phyloP scores from a whole-genome alignment of 2,329 filamentous ascomycete genomes.

The Domatiomyces globalis region DNA sequence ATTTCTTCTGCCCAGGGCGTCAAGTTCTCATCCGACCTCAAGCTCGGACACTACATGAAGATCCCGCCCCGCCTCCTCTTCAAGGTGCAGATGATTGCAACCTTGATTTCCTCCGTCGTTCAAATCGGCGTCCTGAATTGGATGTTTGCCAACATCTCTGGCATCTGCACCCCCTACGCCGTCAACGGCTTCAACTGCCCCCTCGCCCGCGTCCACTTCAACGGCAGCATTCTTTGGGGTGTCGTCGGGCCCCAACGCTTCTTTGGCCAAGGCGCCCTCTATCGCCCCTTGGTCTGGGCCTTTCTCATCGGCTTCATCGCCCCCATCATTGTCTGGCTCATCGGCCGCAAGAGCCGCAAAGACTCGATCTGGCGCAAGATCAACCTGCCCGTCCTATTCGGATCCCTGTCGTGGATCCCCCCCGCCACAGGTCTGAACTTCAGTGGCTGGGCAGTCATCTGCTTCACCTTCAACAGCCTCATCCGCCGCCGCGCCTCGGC shows the following conservation, averaged over 20 bases:
- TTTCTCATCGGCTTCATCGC: conserved; percentile 64
- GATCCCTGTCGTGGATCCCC: conserved; percentile 72
- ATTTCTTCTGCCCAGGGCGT: conserved; percentile 79
- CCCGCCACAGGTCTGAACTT: conserved; percentile 77
- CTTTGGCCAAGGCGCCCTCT: conserved; percentile 62
- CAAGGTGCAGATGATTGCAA: conserved; percentile 44
- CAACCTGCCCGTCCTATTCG: conserved; percentile 71
- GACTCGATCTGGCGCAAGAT: conserved; percentile 57
- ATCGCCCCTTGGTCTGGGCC: conserved; percentile 64
- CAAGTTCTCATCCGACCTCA: conserved; percentile 77
- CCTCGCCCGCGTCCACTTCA: conserved; percentile 77
- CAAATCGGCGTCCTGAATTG: conserved; percentile 79
- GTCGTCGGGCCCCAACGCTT: conserved; percentile 72
- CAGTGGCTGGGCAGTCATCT: conserved; percentile 72
- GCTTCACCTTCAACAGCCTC: conserved; percentile 65
- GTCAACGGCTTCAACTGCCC: conserved; percentile 80
- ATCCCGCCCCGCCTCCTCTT: conserved; percentile 49
- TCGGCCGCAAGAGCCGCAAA: conserved; percentile 43
- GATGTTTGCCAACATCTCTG: conserved; percentile 68
- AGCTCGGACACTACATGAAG: conserved; percentile 53
- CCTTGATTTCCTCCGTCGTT: conserved; percentile 57
- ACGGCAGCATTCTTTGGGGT: conserved; percentile 79
- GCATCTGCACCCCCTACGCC: conserved; percentile 65
- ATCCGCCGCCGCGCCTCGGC: conserved; percentile 53
- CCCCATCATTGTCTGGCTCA: conserved; percentile 60